Percentiles rank a stretch among this genome's conserved stretches.
Evolutionary conservation across 371 early-diverging fungal species (phyloP).

Genomic region (Aphelidium insulamus): DNA sequence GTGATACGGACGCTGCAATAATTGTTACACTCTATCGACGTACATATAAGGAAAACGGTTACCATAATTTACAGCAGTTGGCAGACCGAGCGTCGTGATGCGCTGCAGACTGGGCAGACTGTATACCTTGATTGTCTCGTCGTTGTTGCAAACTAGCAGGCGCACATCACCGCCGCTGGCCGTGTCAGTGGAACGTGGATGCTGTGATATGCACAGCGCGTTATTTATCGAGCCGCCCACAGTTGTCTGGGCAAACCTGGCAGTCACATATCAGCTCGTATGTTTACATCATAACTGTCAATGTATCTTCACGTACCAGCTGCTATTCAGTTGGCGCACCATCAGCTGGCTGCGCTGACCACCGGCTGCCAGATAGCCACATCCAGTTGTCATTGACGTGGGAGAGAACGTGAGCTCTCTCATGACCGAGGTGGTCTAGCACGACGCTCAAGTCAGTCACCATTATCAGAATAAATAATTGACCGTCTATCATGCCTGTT

Average conservation of each 20-base stretch:
- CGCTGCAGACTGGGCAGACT: slow-evolving; percentile 42
- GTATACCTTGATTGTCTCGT: slow-evolving; percentile 70
- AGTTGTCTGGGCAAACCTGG: slow-evolving; percentile 39
- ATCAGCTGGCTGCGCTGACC: slow-evolving; percentile 71
- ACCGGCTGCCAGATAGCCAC: slow-evolving; percentile 67
- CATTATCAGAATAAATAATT: slow-evolving; percentile 1
- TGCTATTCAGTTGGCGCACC: slow-evolving; percentile 41
- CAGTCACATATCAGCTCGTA: not conserved
- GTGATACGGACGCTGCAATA: slow-evolving; percentile 42
- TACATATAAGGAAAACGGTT: slow-evolving; percentile 1
- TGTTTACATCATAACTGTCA: not conserved
- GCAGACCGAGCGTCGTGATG: slow-evolving; percentile 41
- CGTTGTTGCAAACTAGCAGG: slow-evolving; percentile 76
- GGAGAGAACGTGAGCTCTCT: slow-evolving; percentile 54
- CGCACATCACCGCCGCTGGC: slow-evolving; percentile 34
- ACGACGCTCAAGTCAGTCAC: not conserved
- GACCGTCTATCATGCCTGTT: slow-evolving; percentile 13
- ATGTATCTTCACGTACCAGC: slow-evolving; percentile 24
- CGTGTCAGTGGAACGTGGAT: too few relatives aligned
- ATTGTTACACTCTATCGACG: slow-evolving; percentile 1
- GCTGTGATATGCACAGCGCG: slow-evolving; percentile 47
- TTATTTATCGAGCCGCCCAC: slow-evolving; percentile 81
- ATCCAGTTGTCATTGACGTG: slow-evolving; percentile 48
- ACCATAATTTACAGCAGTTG: slow-evolving; percentile 64
- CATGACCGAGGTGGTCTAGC: slow-evolving; percentile 18